phyloP scores from a whole-genome alignment of 2,329 filamentous ascomycete species.

The Aureobasidium leucospermi region DNA sequence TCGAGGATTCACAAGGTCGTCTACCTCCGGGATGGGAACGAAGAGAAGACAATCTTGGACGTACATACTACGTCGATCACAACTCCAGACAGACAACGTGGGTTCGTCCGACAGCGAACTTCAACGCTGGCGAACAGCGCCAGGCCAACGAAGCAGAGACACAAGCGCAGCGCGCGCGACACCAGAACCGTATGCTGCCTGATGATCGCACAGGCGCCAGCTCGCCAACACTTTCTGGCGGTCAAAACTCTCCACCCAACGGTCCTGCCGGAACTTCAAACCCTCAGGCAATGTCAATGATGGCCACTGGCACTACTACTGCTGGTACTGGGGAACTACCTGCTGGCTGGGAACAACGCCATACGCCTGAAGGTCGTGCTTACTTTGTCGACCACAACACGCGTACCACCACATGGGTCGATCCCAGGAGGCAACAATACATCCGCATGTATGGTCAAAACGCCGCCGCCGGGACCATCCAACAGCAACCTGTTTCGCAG shows the following conservation, averaged over 20 bases:
- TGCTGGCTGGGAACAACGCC: conserved; percentile 91
- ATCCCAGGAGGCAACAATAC: conserved; percentile 93
- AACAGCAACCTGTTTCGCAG: conserved; percentile 96
- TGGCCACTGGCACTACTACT: conserved; percentile 90
- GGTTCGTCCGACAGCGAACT: conserved; percentile 77
- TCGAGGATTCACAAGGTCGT: conserved; percentile 91
- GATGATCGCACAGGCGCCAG: conserved; percentile 92
- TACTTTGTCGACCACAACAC: conserved; percentile 99
- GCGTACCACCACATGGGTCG: conserved; percentile 95
- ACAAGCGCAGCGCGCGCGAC: conserved; percentile 82
- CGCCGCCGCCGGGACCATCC: conserved; percentile 67
- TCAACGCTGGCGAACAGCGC: conserved; percentile 68
- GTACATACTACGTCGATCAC: conserved; percentile 97
- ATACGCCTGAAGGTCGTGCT: conserved; percentile 85
- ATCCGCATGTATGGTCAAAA: conserved; percentile 97
- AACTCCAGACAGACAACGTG: conserved; percentile 96
- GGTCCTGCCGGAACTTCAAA: conserved; percentile 25
- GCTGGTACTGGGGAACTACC: conserved; percentile 92
- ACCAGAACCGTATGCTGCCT: conserved; percentile 91
- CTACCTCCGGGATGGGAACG: conserved; percentile 93
- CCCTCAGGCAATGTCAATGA: conserved; percentile 67
- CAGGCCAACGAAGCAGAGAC: conserved; percentile 82
- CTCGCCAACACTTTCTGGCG: conserved; percentile 66
- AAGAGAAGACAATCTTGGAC: conserved; percentile 85
- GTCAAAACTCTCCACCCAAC: conserved; percentile 32